These are phyloP conservation scores for Escallonia herrerae DNA, from an alignment of 129 eudicot genomes.

Conservation along the genomic window DNA sequence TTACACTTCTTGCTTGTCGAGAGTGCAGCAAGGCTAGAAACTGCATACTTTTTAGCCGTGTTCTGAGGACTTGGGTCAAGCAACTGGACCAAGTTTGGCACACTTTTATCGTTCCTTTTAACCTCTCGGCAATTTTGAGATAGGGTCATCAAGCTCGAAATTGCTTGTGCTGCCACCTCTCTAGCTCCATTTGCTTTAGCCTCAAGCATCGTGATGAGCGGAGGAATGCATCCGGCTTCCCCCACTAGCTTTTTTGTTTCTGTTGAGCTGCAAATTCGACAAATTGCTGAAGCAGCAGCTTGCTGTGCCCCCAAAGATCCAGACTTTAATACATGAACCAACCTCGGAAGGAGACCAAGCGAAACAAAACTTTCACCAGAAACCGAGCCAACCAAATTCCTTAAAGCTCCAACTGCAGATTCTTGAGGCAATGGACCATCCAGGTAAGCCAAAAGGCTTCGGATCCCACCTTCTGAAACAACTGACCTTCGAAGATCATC, in stretches of 20 bases:
- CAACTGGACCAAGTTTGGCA: constrained; percentile 79
- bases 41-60: constrained; percentile 79
- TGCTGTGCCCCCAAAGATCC: constrained; percentile 79
- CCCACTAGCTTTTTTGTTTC: constrained; percentile 71
- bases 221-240: constrained; percentile 72
- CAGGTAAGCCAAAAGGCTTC: constrained; percentile 50
- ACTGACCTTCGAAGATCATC: constrained; percentile 52
- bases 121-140: constrained; percentile 63
- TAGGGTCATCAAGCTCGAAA: constrained; percentile 54
- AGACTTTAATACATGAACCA: constrained; percentile 61
- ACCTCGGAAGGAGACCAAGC: constrained; percentile 53
- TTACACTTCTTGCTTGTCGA: constrained; percentile 80
- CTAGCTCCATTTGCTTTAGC: constrained; percentile 57
- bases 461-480: constrained; percentile 61
- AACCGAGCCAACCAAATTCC: constrained; percentile 67
- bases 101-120: constrained; percentile 63
- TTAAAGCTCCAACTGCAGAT: constrained; percentile 75
- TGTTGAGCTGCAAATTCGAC: constrained; percentile 45
- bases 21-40: constrained; percentile 42
- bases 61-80: constrained; percentile 82
- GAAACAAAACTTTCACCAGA: constrained; percentile 38
- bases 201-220: constrained; percentile 65
- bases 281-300: constrained; percentile 71
- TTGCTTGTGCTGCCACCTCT: constrained; percentile 84
- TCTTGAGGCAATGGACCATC: constrained; percentile 90